phyloP scores from a whole-genome alignment of 148 eudicot species.

The Gaultheria prostrata region DNA sequence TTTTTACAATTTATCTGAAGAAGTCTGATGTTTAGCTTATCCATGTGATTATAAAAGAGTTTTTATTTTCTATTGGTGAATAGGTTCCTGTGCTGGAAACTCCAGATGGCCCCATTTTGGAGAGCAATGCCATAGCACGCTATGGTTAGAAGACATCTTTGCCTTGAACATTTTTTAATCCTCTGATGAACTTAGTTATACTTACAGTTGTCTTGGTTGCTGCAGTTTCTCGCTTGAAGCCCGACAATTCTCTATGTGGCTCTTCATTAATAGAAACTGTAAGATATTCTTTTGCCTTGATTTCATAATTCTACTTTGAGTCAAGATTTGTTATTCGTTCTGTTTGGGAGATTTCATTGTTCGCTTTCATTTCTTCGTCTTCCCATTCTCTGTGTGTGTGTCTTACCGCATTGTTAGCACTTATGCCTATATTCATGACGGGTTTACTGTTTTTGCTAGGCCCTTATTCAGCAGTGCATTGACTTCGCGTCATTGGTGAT shows the following conservation, averaged over 20 bases:
- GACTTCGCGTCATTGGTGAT: conserved; percentile 62
- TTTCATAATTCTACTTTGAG: background rate
- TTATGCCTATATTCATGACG: background rate
- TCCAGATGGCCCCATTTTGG: conserved; percentile 59
- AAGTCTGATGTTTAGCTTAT: background rate
- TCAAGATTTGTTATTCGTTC: background rate
- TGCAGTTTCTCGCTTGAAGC: conserved; percentile 50
- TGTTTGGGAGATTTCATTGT: background rate
- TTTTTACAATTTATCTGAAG: background rate
- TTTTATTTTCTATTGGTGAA: background rate
- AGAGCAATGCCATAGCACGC: conserved; percentile 72
- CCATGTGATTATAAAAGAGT: background rate
- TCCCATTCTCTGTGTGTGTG: background rate
- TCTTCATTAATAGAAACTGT: conserved; percentile 49
- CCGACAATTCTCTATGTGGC: conserved; percentile 49
- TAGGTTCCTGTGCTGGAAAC: conserved; percentile 72
- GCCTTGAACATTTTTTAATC: background rate
- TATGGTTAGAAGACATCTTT: conserved; percentile 38
- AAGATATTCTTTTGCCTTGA: background rate
- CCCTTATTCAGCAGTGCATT: conserved; percentile 61
- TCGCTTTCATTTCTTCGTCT: background rate
- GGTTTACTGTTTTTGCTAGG: conserved; percentile 29
- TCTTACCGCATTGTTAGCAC: background rate
- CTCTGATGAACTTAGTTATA: background rate
- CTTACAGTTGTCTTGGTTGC: conserved; percentile 12